These are phyloP conservation scores for Pyrenochaeta sp. DNA, from an alignment of 2,329 filamentous ascomycete species.

Conservation along the genomic window DNA sequence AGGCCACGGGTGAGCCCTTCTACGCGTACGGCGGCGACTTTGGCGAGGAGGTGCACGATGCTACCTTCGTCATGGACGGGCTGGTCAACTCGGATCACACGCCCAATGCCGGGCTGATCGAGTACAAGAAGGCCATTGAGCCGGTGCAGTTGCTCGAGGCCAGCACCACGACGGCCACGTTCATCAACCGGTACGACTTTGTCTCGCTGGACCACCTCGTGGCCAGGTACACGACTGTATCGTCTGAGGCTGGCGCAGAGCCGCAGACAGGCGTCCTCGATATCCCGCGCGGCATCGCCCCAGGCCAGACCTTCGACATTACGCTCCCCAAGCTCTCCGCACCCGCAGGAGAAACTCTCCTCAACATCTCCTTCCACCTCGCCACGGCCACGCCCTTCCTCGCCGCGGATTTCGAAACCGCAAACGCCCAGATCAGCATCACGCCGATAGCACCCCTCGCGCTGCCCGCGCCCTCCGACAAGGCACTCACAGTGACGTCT, in stretches of 20 bases:
- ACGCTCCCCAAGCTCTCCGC: constrained; percentile 27
- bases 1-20: constrained; percentile 47
- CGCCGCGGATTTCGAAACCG: constrained; percentile 45
- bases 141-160: constrained; percentile 47
- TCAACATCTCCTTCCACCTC: constrained; percentile 42
- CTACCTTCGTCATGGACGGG: constrained; percentile 56
- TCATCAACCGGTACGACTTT: constrained; percentile 48
- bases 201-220: constrained; percentile 46
- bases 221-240: constrained; percentile 22
- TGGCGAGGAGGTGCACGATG: constrained; percentile 51
- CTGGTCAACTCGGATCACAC: constrained; percentile 52
- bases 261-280: constrained; percentile 23
- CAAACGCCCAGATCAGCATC: constrained; percentile 42
- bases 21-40: constrained; percentile 56
- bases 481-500: constrained; percentile 43
- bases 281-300: constrained; percentile 32
- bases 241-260: constrained; percentile 9
- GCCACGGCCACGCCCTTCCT: constrained; percentile 42
- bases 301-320: constrained; percentile 36
- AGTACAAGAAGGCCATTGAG: constrained; percentile 55
- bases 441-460: constrained; percentile 14
- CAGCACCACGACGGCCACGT: constrained; percentile 27
- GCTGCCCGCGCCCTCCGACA: constrained; percentile 49
- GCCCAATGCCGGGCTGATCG: constrained; percentile 50
- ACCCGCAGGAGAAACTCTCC: constrained; percentile 19